Evolutionary conservation across 192 early-diverging fungal genomes (phyloP).

Genomic region (Chytriomyces confervae): DNA sequence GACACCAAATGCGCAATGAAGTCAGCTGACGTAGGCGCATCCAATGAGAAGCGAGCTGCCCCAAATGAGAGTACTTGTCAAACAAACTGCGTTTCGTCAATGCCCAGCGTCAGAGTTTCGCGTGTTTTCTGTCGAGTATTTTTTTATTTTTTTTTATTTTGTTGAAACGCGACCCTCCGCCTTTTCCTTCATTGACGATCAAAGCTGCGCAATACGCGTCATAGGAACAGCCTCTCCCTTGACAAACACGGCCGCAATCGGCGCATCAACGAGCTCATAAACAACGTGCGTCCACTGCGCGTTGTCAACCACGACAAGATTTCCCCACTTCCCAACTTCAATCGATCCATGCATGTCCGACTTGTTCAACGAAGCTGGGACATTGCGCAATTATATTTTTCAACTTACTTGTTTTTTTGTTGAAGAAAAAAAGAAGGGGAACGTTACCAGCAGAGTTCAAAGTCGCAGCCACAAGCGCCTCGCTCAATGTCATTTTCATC

Average conservation of each 20-base stretch:
- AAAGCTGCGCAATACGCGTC: neutral
- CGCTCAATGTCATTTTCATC: slow-evolving; percentile 30
- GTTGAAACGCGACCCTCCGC: slow-evolving; percentile 1
- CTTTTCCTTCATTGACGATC: neutral
- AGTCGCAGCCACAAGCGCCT: slow-evolving; percentile 35
- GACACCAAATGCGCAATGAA: too few species aligned
- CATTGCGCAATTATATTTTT: neutral
- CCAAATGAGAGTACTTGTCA: too few species aligned
- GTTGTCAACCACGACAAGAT: slow-evolving; percentile 35
- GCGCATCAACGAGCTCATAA: slow-evolving; percentile 35
- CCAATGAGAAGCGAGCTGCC: too few species aligned
- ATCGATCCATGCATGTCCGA: slow-evolving; percentile 22
- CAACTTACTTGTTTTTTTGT: neutral
- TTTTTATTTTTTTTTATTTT: neutral
- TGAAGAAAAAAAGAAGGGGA: neutral
- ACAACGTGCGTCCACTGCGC: slow-evolving; percentile 32
- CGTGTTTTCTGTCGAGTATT: neutral
- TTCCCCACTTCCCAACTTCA: slow-evolving; percentile 36
- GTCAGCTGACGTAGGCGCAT: too few species aligned
- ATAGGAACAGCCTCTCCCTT: slow-evolving; percentile 15
- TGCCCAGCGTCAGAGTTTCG: neutral
- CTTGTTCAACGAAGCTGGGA: slow-evolving; percentile 21
- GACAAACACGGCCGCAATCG: slow-evolving; percentile 34
- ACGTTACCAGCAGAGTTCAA: slow-evolving; percentile 22
- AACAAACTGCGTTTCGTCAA: too few species aligned